phyloP scores from a whole-genome alignment of 176 grass and related monocot species.

The Oropetium thomaeum region DNA sequence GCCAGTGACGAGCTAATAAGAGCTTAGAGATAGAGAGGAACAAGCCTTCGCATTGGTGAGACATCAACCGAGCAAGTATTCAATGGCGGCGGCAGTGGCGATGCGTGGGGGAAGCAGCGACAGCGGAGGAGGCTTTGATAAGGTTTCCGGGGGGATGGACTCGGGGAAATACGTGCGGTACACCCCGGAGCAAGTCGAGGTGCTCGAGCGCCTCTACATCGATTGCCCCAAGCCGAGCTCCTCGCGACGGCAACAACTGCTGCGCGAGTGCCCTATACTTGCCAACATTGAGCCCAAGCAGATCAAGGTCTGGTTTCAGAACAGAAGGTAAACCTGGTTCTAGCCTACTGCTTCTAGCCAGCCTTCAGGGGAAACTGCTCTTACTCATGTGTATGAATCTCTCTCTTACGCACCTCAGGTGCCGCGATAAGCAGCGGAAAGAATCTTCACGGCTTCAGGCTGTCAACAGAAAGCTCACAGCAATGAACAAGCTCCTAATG shows the following conservation, averaged over 20 bases:
- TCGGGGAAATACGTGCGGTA: slow-evolving; percentile 89
- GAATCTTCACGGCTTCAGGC: slow-evolving; percentile 83
- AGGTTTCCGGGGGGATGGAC: slow-evolving; percentile 47
- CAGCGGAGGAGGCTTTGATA: slow-evolving; percentile 50
- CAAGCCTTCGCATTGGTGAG: neutral
- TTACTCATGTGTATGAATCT: neutral
- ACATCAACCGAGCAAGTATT: too few species aligned
- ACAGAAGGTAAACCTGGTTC: slow-evolving; percentile 99
- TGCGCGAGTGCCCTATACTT: slow-evolving; percentile 83
- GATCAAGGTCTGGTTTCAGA: slow-evolving; percentile 99
- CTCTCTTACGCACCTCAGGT: slow-evolving; percentile 46
- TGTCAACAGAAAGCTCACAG: slow-evolving; percentile 85
- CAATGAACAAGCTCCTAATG: slow-evolving; percentile 99
- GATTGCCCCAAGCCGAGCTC: slow-evolving; percentile 96
- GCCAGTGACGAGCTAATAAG: neutral
- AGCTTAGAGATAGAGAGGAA: neutral
- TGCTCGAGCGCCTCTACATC: slow-evolving; percentile 74
- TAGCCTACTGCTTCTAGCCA: too few species aligned
- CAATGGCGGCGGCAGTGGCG: slow-evolving; percentile 72
- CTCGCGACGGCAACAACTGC: slow-evolving; percentile 69
- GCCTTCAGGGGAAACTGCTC: neutral
- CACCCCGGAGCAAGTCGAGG: slow-evolving; percentile 90
- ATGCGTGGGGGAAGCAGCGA: slow-evolving; percentile 53
- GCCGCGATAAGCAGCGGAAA: slow-evolving; percentile 91
- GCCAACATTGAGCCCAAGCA: slow-evolving; percentile 90